Evolutionary conservation across 2,329 filamentous ascomycete species (phyloP).

Genomic region (Aspergillus sp.): DNA sequence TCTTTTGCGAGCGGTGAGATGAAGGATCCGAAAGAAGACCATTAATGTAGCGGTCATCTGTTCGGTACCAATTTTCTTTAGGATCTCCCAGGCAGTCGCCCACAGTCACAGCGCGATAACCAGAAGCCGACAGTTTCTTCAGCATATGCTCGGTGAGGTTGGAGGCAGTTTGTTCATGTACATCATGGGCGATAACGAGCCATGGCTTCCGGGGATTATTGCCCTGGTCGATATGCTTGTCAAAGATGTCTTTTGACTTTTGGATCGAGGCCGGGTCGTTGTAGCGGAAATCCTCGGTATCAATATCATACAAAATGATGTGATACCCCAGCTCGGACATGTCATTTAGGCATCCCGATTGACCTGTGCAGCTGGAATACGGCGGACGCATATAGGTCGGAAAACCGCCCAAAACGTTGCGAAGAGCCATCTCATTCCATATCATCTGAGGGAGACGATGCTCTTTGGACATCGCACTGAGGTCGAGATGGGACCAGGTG

Average conservation of each 20-base stretch:
- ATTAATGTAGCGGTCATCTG: slow-evolving; percentile 22
- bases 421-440: slow-evolving; percentile 48
- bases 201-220: slow-evolving; percentile 30
- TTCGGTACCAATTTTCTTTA: slow-evolving; percentile 42
- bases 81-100: slow-evolving; percentile 44
- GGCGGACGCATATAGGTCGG: slow-evolving; percentile 56
- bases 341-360: slow-evolving; percentile 41
- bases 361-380: slow-evolving; percentile 42
- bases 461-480: slow-evolving; percentile 38
- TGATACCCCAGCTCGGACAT: slow-evolving; percentile 51
- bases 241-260: slow-evolving; percentile 40
- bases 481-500: slow-evolving; percentile 52
- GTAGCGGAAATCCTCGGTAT: slow-evolving; percentile 48
- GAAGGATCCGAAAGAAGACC: slow-evolving; percentile 14
- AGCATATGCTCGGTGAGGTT: slow-evolving; percentile 45
- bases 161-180: slow-evolving; percentile 43
- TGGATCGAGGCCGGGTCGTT: slow-evolving; percentile 38
- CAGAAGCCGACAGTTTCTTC: slow-evolving; percentile 25
- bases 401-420: slow-evolving; percentile 48
- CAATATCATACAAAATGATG: slow-evolving; percentile 47
- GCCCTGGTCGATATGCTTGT: slow-evolving; percentile 27
- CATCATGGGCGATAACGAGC: slow-evolving; percentile 43
- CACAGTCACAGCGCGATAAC: slow-evolving; percentile 42
- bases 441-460: slow-evolving; percentile 44
- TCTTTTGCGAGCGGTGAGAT: too few species aligned